Conservation (phyloP, 2,329 filamentous ascomycete genomes). For the Diplocarpon mali region DNA sequence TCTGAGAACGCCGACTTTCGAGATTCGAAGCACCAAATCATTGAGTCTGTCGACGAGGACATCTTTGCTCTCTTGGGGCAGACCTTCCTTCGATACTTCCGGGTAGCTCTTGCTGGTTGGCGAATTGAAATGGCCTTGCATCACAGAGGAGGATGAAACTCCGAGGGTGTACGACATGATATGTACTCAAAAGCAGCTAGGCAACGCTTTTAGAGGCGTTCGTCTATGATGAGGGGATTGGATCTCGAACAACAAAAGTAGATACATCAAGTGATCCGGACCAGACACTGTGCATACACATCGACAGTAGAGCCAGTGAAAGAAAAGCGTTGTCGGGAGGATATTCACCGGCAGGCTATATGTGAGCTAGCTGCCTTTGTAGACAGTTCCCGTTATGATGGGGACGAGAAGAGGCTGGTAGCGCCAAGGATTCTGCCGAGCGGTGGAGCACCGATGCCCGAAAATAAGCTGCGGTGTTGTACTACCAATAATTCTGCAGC, state of each 20-base stretch:
- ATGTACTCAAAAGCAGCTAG: background rate
- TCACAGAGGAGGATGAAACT: constrained; percentile 17
- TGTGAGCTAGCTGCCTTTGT: background rate
- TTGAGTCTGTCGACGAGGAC: constrained; percentile 27
- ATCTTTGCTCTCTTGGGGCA: constrained; percentile 25
- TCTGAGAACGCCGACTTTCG: constrained; percentile 20
- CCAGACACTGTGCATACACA: no score
- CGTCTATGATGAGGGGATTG: no score
- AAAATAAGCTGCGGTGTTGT: no score
- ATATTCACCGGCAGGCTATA: no score
- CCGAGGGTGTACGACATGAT: constrained; percentile 18
- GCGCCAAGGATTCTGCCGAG: no score
- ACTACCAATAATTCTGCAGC: no score
- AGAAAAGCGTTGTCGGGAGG: no score
- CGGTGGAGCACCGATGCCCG: no score
- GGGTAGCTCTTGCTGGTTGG: constrained; percentile 9
- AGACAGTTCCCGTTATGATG: background rate
- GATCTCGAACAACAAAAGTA: no score
- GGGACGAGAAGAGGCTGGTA: background rate
- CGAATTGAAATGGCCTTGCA: constrained; percentile 22
- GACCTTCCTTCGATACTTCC: constrained; percentile 10
- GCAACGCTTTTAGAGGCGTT: background rate
- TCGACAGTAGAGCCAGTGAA: no score
- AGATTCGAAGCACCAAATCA: constrained; percentile 26
- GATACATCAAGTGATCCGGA: no score